Conservation (phyloP, 1,139 yeast genomes). For the Pichia sp. region DNA sequence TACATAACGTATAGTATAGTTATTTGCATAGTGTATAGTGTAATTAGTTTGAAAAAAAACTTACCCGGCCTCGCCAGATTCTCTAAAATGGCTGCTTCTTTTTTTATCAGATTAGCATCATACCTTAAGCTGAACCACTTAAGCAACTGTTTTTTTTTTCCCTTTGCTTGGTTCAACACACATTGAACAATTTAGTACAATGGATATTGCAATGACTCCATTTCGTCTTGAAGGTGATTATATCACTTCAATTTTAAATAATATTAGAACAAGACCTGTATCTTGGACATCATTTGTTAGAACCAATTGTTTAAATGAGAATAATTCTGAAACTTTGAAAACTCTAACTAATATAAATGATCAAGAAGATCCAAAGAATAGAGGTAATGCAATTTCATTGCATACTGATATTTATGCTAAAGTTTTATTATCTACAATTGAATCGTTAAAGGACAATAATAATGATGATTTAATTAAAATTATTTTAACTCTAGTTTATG, state of each 20-base stretch:
- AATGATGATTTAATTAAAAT: constrained; percentile 2
- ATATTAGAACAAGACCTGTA: constrained; percentile 73
- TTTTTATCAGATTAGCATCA: neutral
- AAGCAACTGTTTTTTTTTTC: neutral
- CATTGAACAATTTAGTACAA: neutral
- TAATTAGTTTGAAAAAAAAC: neutral
- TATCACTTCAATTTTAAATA: constrained; percentile 61
- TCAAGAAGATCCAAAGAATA: constrained; percentile 36
- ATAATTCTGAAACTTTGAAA: constrained; percentile 61
- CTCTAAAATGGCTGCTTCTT: constrained; percentile 4
- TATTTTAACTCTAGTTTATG: constrained; percentile 7
- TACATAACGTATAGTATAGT: no score
- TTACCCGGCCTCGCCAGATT: neutral
- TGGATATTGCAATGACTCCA: constrained; percentile 2
- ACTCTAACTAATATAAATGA: constrained; percentile 42
- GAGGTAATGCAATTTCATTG: constrained; percentile 17
- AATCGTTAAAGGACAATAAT: no score
- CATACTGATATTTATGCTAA: constrained; percentile 40
- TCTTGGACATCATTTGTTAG: constrained; percentile 93
- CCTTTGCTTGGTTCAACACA: neutral
- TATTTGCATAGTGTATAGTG: neutral
- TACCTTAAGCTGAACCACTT: no score
- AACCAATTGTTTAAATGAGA: constrained; percentile 57
- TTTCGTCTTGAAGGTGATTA: constrained; percentile 46
- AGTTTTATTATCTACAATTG: constrained; percentile 1